Evolutionary conservation across 768 basidiomycete species (phyloP).

Genomic region (Calvatia gigantea): DNA sequence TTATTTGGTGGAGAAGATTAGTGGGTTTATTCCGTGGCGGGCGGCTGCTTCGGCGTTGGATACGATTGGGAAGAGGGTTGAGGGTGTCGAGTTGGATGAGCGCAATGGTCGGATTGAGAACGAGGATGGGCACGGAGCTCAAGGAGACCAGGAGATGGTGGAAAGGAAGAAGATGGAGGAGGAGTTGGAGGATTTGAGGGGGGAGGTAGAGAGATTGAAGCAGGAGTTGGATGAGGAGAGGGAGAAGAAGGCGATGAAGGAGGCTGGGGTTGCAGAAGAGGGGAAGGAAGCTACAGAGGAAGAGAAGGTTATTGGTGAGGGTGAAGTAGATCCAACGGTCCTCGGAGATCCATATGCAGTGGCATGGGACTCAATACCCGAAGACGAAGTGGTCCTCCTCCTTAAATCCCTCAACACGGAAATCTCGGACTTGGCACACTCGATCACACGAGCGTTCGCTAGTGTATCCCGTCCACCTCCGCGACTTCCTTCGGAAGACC

Average conservation of each 20-base stretch:
- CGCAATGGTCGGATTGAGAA: not conserved
- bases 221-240: not conserved
- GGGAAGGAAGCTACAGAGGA: not conserved
- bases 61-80: not conserved
- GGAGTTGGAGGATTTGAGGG: constrained; percentile 4
- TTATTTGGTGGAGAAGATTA: constrained; percentile 3
- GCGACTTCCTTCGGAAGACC: constrained; percentile 11
- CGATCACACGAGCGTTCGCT: not conserved
- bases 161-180: constrained; percentile 2
- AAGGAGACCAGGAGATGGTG: not conserved
- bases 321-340: not conserved
- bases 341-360: not conserved
- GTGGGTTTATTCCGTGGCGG: constrained; percentile 1
- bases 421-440: not conserved
- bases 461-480: not conserved
- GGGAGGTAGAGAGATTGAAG: constrained; percentile 2
- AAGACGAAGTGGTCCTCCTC: constrained; percentile 1
- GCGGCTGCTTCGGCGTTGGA: not conserved
- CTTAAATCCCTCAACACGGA: not conserved
- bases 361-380: not conserved
- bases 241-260: not conserved
- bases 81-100: not conserved
- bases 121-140: not conserved
- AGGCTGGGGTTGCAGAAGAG: not conserved
- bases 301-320: not conserved